A percentile compares a stretch with the other conserved stretches of the same genome.
Conservation (phyloP, 495 filamentous ascomycete species). For the Pseudevernia furfuracea region DNA sequence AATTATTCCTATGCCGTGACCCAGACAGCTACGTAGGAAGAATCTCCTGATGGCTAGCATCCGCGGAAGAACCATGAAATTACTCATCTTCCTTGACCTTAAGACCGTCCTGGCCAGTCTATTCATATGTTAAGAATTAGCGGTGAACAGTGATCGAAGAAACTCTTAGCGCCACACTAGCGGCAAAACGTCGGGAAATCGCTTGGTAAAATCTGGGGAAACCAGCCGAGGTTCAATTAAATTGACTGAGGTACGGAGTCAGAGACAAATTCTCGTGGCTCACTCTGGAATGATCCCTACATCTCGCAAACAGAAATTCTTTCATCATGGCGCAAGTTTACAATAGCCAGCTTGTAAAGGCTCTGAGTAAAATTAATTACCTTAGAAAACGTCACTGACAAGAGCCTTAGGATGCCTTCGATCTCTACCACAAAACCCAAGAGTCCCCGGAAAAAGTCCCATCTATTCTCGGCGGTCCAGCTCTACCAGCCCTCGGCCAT, state of each 20-base stretch:
- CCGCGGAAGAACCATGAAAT: too few relatives aligned
- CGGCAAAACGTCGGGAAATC: neutral
- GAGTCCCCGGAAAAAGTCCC: constrained; percentile 30
- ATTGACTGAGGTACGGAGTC: neutral
- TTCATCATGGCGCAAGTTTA: constrained; percentile 24
- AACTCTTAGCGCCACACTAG: neutral
- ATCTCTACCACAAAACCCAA: constrained; percentile 44
- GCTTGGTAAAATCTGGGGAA: neutral
- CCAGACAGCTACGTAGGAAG: too few relatives aligned
- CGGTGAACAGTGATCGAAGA: too few relatives aligned
- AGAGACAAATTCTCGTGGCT: neutral
- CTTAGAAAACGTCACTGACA: constrained; percentile 4
- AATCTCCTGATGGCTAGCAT: too few relatives aligned
- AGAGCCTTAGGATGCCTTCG: constrained; percentile 40
- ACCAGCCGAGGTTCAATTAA: neutral
- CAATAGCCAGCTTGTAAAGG: constrained; percentile 28
- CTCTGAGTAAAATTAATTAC: neutral
- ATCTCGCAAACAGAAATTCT: neutral
- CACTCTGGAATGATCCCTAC: neutral
- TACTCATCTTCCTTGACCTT: too few relatives aligned
- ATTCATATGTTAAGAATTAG: too few relatives aligned
- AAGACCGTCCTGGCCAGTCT: too few relatives aligned
- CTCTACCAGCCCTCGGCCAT: constrained; percentile 81
- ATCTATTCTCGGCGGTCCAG: constrained; percentile 38
- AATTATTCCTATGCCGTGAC: too few relatives aligned